phyloP scores from a whole-genome alignment of 306 rosid genomes.

The Comarum palustre region DNA sequence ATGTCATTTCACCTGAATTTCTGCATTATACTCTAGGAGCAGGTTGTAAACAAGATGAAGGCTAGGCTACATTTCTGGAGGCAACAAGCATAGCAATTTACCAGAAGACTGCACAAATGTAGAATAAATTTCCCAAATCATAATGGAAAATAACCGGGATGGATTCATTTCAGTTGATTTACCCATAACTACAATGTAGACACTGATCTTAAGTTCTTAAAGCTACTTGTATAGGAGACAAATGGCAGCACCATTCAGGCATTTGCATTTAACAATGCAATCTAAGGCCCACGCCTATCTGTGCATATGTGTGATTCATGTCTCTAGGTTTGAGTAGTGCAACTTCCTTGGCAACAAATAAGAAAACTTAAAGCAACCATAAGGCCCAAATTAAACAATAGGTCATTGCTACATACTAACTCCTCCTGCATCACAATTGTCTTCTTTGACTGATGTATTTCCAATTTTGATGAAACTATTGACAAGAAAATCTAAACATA shows the following conservation, averaged over 20 bases:
- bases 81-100: not conserved
- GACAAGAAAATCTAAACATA: slow-evolving; percentile 31
- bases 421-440: not conserved
- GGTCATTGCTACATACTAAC: not conserved
- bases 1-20: not conserved
- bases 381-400: not conserved
- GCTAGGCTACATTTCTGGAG: not conserved
- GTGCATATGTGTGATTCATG: not conserved
- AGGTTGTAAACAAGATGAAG: not conserved
- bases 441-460: not conserved
- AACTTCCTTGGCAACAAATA: not conserved
- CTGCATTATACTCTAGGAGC: not conserved
- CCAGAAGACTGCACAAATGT: slow-evolving; percentile 7
- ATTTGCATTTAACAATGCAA: not conserved
- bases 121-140: slow-evolving; percentile 20
- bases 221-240: not conserved
- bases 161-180: slow-evolving; percentile 21
- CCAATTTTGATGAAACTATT: not conserved
- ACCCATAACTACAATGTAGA: not conserved
- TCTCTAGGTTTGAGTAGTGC: not conserved
- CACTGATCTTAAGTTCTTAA: not conserved
- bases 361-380: not conserved
- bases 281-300: not conserved
- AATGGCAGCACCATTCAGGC: not conserved
- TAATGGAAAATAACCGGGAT: slow-evolving; percentile 10